Conservation (phyloP, 1,284 basidiomycete genomes). For the Agroathelia rolfsii region DNA sequence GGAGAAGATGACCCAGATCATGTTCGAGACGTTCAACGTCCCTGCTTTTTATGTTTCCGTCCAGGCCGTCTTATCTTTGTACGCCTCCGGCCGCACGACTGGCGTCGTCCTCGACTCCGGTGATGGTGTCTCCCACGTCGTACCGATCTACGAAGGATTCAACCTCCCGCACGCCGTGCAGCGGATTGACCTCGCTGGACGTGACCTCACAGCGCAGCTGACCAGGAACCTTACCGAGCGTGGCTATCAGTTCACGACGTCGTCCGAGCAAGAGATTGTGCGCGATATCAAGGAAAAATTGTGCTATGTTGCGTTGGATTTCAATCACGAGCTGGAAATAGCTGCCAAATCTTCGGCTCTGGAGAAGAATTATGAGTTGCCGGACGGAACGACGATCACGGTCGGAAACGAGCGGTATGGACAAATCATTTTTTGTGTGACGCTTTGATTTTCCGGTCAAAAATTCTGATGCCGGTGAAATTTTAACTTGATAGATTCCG, state of each 20-base stretch:
- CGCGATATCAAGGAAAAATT: constrained; percentile 67
- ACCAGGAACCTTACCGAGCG: constrained; percentile 70
- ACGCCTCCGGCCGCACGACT: constrained; percentile 67
- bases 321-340: constrained; percentile 68
- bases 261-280: constrained; percentile 67
- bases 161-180: constrained; percentile 68
- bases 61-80: constrained; percentile 70
- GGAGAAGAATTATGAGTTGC: constrained; percentile 73
- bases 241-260: constrained; percentile 68
- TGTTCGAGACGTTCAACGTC: no score
- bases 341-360: constrained; percentile 65
- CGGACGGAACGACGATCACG: constrained; percentile 72
- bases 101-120: constrained; percentile 77
- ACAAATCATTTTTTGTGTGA: constrained; percentile 2
- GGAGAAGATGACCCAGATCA: no score
- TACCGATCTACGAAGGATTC: constrained; percentile 75
- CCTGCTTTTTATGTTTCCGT: constrained; percentile 74
- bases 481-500: constrained; percentile 41
- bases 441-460: constrained; percentile 1
- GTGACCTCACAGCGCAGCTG: constrained; percentile 68
- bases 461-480: background rate
- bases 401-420: constrained; percentile 64
- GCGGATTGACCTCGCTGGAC: constrained; percentile 67
- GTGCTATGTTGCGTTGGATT: constrained; percentile 62
- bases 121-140: no score